Evolutionary conservation across 1,284 basidiomycete genomes (phyloP).

Genomic region (Ustilago crameri): DNA sequence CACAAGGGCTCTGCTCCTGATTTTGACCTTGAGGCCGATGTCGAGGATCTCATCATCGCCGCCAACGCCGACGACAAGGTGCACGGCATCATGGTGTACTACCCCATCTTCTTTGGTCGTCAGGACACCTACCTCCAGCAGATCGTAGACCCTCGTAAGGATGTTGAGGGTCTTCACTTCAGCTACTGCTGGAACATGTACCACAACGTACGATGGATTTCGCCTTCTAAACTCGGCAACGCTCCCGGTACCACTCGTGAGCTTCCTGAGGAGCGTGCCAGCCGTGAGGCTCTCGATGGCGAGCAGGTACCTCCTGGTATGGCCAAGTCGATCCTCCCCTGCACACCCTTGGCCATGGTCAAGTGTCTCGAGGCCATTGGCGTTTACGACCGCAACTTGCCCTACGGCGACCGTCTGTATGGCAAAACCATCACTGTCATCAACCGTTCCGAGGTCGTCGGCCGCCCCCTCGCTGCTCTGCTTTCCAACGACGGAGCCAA

Average conservation of each 20-base stretch:
- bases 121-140: slow-evolving; percentile 96
- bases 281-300: slow-evolving; percentile 39
- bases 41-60: slow-evolving; percentile 67
- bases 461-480: slow-evolving; percentile 90
- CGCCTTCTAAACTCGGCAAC: slow-evolving; percentile 61
- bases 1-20: slow-evolving; percentile 76
- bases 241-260: slow-evolving; percentile 65
- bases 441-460: slow-evolving; percentile 97
- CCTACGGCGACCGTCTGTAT: slow-evolving; percentile 93
- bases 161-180: slow-evolving; percentile 95
- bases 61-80: slow-evolving; percentile 85
- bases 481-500: slow-evolving; percentile 94
- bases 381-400: slow-evolving; percentile 89
- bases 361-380: slow-evolving; percentile 91
- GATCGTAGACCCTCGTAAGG: slow-evolving; percentile 93
- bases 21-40: slow-evolving; percentile 81
- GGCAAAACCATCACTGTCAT: slow-evolving; percentile 93
- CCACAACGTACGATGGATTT: slow-evolving; percentile 68
- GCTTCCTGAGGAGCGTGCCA: slow-evolving; percentile 44
- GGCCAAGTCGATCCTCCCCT: slow-evolving; percentile 94
- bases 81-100: slow-evolving; percentile 91
- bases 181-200: slow-evolving; percentile 69
- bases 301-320: slow-evolving; percentile 75
- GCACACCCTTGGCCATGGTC: slow-evolving; percentile 92
- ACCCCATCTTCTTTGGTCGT: slow-evolving; percentile 69